These are phyloP conservation scores for Glycine latifolia DNA, from an alignment of 306 rosid species.

Conservation along the genomic window DNA sequence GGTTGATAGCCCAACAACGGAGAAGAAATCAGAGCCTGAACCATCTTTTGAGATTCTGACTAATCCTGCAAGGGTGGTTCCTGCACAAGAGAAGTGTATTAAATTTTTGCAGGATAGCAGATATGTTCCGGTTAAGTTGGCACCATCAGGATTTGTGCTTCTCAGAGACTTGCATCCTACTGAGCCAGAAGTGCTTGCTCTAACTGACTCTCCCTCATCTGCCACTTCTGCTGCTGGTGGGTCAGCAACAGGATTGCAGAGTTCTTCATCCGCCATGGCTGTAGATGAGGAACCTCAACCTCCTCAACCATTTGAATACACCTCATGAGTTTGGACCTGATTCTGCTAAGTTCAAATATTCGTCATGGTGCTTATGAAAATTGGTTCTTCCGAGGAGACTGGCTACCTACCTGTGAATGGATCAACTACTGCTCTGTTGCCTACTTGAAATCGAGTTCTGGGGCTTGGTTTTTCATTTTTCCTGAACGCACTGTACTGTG, in stretches of 20 bases:
- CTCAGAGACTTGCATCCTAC: conserved; percentile 78
- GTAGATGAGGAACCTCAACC: conserved; percentile 99
- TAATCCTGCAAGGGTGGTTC: conserved; percentile 98
- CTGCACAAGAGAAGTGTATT: conserved; percentile 88
- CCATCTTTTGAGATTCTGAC: conserved; percentile 83
- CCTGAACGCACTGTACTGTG: conserved; percentile 41
- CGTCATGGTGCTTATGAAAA: conserved; percentile 11
- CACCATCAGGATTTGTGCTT: conserved; percentile 94
- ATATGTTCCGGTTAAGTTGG: conserved; percentile 88
- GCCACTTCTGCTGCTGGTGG: conserved; percentile 77
- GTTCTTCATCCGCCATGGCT: conserved; percentile 87
- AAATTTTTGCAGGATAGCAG: conserved; percentile 88
- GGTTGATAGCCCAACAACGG: conserved; percentile 75
- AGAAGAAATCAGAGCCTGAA: conserved; percentile 93
- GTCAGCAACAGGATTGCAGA: conserved; percentile 74
- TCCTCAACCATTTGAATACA: conserved; percentile 91
- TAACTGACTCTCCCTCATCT: conserved; percentile 85
- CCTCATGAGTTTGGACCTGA: conserved; percentile 50
- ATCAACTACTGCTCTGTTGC: conserved; percentile 27
- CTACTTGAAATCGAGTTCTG: conserved; percentile 26
- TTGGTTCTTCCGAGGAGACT: conserved; percentile 25
- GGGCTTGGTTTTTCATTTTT: conserved; percentile 45
- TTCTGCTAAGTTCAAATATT: conserved; percentile 25
- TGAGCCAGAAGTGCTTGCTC: conserved; percentile 92
- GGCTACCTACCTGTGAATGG: conserved; percentile 29